Evolutionary conservation across 495 filamentous ascomycete genomes (phyloP), one percentile per base, ranked within the genome.

Genomic region (Hyphodiscus hymeniophilus): DNA sequence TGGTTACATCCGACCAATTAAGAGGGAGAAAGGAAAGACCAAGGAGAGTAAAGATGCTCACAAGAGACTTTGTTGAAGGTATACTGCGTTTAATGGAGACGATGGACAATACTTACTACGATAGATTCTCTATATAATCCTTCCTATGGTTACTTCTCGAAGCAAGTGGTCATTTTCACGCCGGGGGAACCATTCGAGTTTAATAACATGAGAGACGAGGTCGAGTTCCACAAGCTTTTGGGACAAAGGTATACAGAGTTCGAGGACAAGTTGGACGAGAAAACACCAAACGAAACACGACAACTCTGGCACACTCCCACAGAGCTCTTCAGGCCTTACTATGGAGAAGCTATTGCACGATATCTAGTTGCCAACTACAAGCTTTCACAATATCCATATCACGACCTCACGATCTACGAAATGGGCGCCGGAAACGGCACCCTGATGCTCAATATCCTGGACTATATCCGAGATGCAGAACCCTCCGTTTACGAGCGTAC

Each of bases 271-370:
- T 73, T 99, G 16, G 92, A 99, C 56, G 75, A 72, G 28, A 68
- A 70, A 34, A 63, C 79, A 0, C 60, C 59, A 38, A 85, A 94
- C 56, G 76, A 83, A 3, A 81, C 87, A 23, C 79, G 92, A 2
- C 92, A 99, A 69, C 72, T 99, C 30, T 99, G 92, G 92, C 94
- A 97, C 64, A 99, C 92, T 2, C 92, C 92, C 1, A 99, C 92
- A 0, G 92, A 99, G 66, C 77, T 99, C 0, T 99, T 99, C 66
- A 78, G 85, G 44, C 92, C 92, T 2, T 92, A 92, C 65, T 99
- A 99, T 63, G 94, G 92, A 48, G 90, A 97, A 69, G 85, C 94
- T 3, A 89, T 99, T 55, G 89, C 91, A 2, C 81, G 89, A 22
- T 97, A 97, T 60, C 78, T 99, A 5, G 76, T 97, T 43, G 81